phyloP scores from a whole-genome alignment of 2,329 filamentous ascomycete genomes.

The Conoideocrella luteorostrata region DNA sequence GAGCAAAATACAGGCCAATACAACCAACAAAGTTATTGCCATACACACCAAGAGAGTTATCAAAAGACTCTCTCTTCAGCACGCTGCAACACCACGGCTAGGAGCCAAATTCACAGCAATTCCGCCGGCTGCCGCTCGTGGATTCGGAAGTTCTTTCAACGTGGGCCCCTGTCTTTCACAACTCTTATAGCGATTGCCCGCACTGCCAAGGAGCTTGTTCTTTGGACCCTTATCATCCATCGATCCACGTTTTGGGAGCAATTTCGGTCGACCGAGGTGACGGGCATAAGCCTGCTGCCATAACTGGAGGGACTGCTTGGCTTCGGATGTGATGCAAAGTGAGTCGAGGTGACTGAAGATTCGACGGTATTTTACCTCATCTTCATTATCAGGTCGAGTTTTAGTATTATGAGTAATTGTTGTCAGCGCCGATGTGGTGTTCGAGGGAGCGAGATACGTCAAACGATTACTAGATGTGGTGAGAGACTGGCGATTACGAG shows the following conservation, averaged over 20 bases:
- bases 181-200: conserved; percentile 5
- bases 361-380: conserved; percentile 36
- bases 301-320: conserved; percentile 36
- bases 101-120: conserved; percentile 5
- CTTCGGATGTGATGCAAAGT: conserved; percentile 41
- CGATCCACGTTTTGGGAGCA: conserved; percentile 33
- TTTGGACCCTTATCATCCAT: conserved; percentile 20
- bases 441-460: conserved; percentile 24
- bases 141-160: conserved; percentile 7
- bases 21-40: not conserved
- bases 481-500: conserved; percentile 1
- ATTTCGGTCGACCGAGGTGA: conserved; percentile 24
- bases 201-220: conserved; percentile 2
- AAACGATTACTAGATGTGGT: conserved; percentile 10
- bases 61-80: not conserved
- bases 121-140: conserved; percentile 8
- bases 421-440: conserved; percentile 26
- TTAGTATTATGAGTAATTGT: conserved; percentile 14
- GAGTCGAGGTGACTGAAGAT: conserved; percentile 41
- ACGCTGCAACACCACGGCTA: not conserved
- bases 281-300: conserved; percentile 47
- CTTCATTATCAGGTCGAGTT: conserved; percentile 22
- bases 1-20: not conserved
- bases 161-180: conserved; percentile 15
- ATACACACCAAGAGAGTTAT: not conserved